A percentile compares a stretch with the other conserved stretches of the same genome.
Conservation (phyloP, 1,284 basidiomycete species). For the Papiliotrema fonsecae region DNA sequence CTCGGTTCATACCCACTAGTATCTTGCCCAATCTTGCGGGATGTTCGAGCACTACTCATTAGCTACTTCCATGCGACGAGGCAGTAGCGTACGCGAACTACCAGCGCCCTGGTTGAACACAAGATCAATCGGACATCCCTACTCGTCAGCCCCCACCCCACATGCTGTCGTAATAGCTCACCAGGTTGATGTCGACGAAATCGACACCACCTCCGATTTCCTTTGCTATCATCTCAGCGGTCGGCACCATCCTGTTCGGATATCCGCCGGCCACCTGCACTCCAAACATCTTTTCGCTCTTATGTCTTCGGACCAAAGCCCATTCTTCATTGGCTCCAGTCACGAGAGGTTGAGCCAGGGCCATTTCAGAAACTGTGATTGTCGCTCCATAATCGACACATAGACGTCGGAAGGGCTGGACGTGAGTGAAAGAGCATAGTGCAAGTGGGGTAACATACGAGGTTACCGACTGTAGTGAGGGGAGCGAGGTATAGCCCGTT, state of each 20-base stretch:
- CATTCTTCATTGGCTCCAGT: slow-evolving; percentile 82
- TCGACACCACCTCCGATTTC: slow-evolving; percentile 64
- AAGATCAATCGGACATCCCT: slow-evolving; percentile 94
- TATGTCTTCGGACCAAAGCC: slow-evolving; percentile 81
- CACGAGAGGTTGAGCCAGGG: slow-evolving; percentile 74
- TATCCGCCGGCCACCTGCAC: slow-evolving; percentile 62
- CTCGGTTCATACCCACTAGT: slow-evolving; percentile 84
- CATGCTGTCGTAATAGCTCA: slow-evolving; percentile 6
- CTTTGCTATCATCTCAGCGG: slow-evolving; percentile 74
- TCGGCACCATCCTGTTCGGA: slow-evolving; percentile 56
- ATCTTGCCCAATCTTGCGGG: slow-evolving; percentile 79
- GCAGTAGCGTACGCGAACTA: slow-evolving; percentile 58
- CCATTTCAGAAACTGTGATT: slow-evolving; percentile 93
- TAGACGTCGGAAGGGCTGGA: slow-evolving; percentile 83
- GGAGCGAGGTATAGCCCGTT: slow-evolving; percentile 91
- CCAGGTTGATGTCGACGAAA: slow-evolving; percentile 82
- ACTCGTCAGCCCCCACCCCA: slow-evolving; percentile 32
- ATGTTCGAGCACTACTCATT: slow-evolving; percentile 67
- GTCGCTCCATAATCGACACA: slow-evolving; percentile 84
- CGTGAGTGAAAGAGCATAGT: background rate
- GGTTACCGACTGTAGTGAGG: slow-evolving; percentile 89
- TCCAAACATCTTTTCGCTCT: slow-evolving; percentile 83
- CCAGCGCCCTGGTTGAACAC: slow-evolving; percentile 90
- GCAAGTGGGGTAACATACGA: background rate
- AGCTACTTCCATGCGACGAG: background rate